A percentile compares a stretch with the other conserved stretches of the same genome.
Conservation (phyloP, 345 rosid genomes). For the Pistacia vera region DNA sequence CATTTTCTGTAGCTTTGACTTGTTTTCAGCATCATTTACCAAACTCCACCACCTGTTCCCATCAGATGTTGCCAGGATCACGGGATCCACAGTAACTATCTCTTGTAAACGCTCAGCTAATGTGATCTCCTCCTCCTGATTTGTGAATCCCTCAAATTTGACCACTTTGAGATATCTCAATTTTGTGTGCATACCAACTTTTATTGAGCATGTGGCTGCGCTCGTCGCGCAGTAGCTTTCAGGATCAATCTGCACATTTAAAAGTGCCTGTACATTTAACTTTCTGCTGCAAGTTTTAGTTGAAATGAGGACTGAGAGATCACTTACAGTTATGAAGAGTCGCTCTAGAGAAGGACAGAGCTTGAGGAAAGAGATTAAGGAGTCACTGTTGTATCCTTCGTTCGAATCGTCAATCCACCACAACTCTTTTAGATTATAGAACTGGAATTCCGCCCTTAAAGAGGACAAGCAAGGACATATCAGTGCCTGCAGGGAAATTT, state of each 20-base stretch:
- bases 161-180: conserved; percentile 37
- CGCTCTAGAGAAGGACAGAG: conserved; percentile 56
- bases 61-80: conserved; percentile 29
- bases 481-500: conserved; percentile 39
- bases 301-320: neutral
- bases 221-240: conserved; percentile 27
- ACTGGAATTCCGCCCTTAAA: conserved; percentile 45
- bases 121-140: conserved; percentile 26
- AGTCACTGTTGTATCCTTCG: conserved; percentile 32
- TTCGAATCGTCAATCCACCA: conserved; percentile 58
- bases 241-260: conserved; percentile 48
- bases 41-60: conserved; percentile 21
- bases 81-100: conserved; percentile 25
- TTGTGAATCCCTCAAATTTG: conserved; percentile 48
- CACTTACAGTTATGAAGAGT: conserved; percentile 55
- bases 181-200: conserved; percentile 34
- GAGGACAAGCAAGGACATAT: conserved; percentile 46
- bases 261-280: neutral
- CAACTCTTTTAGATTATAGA: conserved; percentile 55
- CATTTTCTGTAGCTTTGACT: neutral
- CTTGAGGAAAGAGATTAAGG: conserved; percentile 49
- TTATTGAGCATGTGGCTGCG: conserved; percentile 10
- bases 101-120: conserved; percentile 35
- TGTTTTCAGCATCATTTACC: neutral
- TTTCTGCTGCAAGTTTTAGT: neutral